A percentile compares a stretch with the other conserved stretches of the same genome.
phyloP scores from a whole-genome alignment of 164 flowering plant genomes.

The Vitis rotundifolia region DNA sequence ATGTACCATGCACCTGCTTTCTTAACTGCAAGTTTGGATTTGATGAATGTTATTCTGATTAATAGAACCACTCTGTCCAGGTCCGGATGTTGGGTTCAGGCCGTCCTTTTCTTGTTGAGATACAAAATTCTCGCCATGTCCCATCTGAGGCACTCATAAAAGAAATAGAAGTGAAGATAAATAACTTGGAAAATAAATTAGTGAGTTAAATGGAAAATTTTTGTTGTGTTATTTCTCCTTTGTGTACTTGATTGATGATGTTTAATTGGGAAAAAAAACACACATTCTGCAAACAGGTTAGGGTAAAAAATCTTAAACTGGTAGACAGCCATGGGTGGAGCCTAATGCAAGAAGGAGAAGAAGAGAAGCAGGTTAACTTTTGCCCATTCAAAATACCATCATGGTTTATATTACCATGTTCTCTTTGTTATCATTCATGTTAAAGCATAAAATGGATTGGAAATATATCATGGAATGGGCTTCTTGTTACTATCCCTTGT shows the following conservation, averaged over 20 bases:
- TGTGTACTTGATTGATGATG: not conserved
- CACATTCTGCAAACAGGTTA: slow-evolving; percentile 45
- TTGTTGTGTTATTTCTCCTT: not conserved
- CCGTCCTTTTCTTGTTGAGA: slow-evolving; percentile 87
- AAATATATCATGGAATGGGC: not conserved
- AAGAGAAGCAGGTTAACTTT: slow-evolving; percentile 83
- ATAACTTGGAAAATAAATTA: slow-evolving; percentile 49
- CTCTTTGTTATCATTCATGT: slow-evolving; percentile 1
- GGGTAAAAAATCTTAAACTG: slow-evolving; percentile 67
- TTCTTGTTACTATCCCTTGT: not conserved
- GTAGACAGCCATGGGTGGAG: slow-evolving; percentile 75
- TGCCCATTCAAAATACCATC: not conserved
- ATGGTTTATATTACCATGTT: not conserved
- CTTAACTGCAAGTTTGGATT: not conserved
- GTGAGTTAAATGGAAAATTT: slow-evolving; percentile 46
- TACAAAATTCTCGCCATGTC: slow-evolving; percentile 76
- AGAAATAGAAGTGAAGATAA: slow-evolving; percentile 62
- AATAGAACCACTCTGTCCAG: slow-evolving; percentile 34
- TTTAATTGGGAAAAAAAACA: not conserved
- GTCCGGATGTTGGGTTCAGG: slow-evolving; percentile 99
- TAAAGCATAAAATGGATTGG: not conserved
- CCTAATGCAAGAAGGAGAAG: slow-evolving; percentile 97
- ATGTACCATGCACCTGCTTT: slow-evolving; percentile 53
- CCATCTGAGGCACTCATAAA: slow-evolving; percentile 49
- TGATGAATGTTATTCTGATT: slow-evolving; percentile 13